Percentiles rank a stretch among this genome's conserved stretches.
Conservation (phyloP, 768 basidiomycete species). For the Pulveroboletus sp. region DNA sequence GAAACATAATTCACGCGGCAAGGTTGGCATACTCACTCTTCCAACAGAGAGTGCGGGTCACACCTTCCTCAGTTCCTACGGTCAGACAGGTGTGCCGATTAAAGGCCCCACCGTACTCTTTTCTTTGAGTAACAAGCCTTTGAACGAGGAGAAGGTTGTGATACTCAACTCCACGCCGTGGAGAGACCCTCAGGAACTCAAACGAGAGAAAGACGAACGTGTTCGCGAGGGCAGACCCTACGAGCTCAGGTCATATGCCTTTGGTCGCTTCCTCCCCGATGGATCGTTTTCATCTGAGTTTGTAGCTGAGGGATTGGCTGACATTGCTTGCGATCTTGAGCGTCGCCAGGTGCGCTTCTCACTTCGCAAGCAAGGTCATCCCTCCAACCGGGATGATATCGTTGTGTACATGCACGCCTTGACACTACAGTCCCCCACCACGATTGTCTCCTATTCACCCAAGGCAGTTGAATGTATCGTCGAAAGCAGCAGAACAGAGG, state of each 20-base stretch:
- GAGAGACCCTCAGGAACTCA: constrained; percentile 28
- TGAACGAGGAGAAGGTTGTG: constrained; percentile 22
- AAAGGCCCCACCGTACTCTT: constrained; percentile 24
- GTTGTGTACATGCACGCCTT: not conserved
- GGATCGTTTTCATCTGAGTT: constrained; percentile 33
- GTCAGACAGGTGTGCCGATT: constrained; percentile 21
- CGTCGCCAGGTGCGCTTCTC: constrained; percentile 29
- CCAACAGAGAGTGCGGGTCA: constrained; percentile 17
- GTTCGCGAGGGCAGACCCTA: constrained; percentile 20
- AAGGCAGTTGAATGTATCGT: constrained; percentile 21
- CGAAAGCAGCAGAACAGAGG: constrained; percentile 2
- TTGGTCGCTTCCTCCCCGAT: constrained; percentile 35
- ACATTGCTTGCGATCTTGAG: constrained; percentile 36
- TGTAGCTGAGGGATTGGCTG: constrained; percentile 20
- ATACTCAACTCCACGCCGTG: constrained; percentile 24
- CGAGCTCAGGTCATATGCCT: constrained; percentile 25
- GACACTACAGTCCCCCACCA: not conserved
- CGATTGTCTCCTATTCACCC: constrained; percentile 21
- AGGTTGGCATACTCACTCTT: constrained; percentile 30
- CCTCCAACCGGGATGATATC: not conserved
- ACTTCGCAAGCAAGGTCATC: constrained; percentile 22
- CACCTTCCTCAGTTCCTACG: constrained; percentile 27
- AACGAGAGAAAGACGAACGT: constrained; percentile 21
- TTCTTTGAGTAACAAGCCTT: constrained; percentile 15
- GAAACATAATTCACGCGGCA: constrained; percentile 17